These are phyloP conservation scores for Scenedesmus sp. DNA, from an alignment of 163 green algal species.

Conservation along the genomic window DNA sequence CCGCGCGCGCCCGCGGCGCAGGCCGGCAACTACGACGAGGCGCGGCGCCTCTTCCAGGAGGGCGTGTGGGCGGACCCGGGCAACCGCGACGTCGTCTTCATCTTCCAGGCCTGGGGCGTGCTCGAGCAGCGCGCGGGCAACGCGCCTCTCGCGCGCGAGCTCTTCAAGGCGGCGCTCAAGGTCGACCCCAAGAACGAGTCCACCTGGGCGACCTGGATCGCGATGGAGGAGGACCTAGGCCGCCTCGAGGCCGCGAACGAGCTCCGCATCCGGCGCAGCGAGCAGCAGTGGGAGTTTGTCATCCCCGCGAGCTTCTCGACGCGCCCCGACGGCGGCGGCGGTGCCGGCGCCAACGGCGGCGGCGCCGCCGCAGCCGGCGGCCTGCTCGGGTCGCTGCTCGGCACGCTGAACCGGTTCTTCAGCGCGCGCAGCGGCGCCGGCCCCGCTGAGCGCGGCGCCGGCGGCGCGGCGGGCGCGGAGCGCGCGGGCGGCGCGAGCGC, in stretches of 20 bases:
- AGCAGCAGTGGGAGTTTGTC: constrained; percentile 53
- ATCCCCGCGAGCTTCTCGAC: constrained; percentile 45
- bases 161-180: constrained; percentile 94
- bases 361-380: too few relatives aligned
- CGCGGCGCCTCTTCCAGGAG: constrained; percentile 86
- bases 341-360: neutral
- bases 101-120: constrained; percentile 92
- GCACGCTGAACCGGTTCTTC: too few relatives aligned
- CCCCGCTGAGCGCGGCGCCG: too few relatives aligned
- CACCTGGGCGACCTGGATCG: constrained; percentile 79
- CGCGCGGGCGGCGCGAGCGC: neutral
- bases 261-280: constrained; percentile 66
- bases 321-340: neutral
- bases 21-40: constrained; percentile 72
- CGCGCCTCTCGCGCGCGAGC: constrained; percentile 75
- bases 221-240: constrained; percentile 79
- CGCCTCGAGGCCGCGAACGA: constrained; percentile 76
- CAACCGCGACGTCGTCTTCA: constrained; percentile 63
- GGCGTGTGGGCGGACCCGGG: constrained; percentile 88
- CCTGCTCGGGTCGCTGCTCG: too few relatives aligned
- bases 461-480: neutral
- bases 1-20: too few relatives aligned
- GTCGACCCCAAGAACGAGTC: constrained; percentile 73
- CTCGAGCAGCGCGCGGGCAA: constrained; percentile 85
- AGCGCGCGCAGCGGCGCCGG: neutral